Conservation (phyloP, 345 rosid species). For the Trapa bicornis region DNA sequence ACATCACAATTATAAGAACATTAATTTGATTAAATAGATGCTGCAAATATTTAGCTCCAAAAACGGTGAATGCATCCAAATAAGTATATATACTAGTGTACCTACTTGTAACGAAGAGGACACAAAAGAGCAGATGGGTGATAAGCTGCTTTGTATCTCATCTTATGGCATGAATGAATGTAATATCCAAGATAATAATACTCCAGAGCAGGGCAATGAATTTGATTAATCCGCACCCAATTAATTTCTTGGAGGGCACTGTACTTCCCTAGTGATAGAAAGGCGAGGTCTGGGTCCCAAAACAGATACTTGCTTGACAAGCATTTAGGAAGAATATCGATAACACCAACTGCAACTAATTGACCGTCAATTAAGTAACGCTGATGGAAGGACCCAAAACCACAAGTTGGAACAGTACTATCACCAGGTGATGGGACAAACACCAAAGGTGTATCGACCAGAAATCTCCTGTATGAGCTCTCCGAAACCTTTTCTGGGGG, state of each 20-base stretch:
- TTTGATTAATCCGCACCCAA: conserved; percentile 68
- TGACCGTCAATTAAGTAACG: conserved; percentile 73
- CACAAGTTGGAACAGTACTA: conserved; percentile 57
- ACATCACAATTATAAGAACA: neutral
- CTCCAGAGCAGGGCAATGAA: conserved; percentile 56
- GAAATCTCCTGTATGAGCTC: conserved; percentile 49
- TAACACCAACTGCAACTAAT: conserved; percentile 85
- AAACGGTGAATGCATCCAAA: neutral
- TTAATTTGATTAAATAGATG: neutral
- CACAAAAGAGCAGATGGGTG: conserved; percentile 90
- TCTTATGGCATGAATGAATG: conserved; percentile 89
- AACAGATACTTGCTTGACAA: conserved; percentile 88
- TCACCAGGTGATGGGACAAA: conserved; percentile 53
- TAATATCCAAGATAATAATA: conserved; percentile 96
- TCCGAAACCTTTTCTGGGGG: conserved; percentile 42
- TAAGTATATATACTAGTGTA: conserved; percentile 1
- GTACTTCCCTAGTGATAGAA: conserved; percentile 76
- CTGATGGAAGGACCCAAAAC: conserved; percentile 97
- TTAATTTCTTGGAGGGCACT: conserved; percentile 77
- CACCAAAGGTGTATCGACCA: conserved; percentile 77
- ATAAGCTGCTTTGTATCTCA: conserved; percentile 98
- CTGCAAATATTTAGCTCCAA: neutral
- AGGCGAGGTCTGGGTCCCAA: conserved; percentile 97
- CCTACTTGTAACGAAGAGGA: conserved; percentile 85
- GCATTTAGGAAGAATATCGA: conserved; percentile 89